Evolutionary conservation across 306 rosid species (phyloP).

Genomic region (Leucaena leucocephala): DNA sequence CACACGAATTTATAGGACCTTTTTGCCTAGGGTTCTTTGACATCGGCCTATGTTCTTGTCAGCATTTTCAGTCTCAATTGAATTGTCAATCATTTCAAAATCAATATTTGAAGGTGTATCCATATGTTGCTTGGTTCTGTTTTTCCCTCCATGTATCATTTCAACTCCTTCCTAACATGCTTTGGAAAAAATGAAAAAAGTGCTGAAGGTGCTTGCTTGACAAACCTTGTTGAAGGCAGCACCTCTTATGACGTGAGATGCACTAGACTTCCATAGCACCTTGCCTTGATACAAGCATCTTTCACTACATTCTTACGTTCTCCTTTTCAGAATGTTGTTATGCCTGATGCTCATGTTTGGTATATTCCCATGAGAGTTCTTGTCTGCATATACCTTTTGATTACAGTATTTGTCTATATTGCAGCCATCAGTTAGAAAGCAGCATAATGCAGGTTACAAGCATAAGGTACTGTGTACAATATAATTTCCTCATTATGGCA

Average conservation of each 20-base stretch:
- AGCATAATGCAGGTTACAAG: slow-evolving; percentile 97
- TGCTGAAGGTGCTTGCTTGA: not conserved
- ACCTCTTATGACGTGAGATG: not conserved
- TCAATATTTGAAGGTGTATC: not conserved
- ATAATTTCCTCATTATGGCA: not conserved
- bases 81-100: not conserved
- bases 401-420: slow-evolving; percentile 25
- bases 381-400: slow-evolving; percentile 2
- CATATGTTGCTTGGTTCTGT: not conserved
- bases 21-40: not conserved
- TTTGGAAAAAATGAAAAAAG: not conserved
- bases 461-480: slow-evolving; percentile 66
- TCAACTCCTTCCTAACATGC: not conserved
- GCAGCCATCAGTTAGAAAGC: slow-evolving; percentile 98
- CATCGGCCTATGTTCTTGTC: not conserved
- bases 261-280: not conserved
- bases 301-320: not conserved
- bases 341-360: slow-evolving; percentile 39
- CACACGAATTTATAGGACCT: not conserved
- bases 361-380: slow-evolving; percentile 33
- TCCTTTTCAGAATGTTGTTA: not conserved
- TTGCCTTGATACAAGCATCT: not conserved
- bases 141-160: not conserved
- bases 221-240: not conserved
- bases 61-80: not conserved